These are phyloP conservation scores for Aspergillus transmontanensis DNA, from an alignment of 2,329 filamentous ascomycete genomes.

Conservation along the genomic window DNA sequence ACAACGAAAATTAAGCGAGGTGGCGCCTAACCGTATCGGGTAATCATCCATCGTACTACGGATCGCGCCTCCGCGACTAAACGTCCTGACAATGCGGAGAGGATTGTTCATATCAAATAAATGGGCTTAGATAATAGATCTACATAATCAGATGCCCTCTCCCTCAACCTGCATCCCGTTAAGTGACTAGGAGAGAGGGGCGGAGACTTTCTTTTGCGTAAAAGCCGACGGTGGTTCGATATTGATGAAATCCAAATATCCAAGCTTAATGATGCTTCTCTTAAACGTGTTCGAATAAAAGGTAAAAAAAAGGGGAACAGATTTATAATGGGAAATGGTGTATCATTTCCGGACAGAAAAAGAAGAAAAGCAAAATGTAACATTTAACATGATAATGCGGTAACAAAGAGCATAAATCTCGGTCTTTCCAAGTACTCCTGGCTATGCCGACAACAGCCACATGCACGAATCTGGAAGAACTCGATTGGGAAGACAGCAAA, in stretches of 20 bases:
- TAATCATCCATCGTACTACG: slow-evolving; percentile 17
- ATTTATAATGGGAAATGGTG: slow-evolving; percentile 13
- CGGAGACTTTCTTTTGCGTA: not conserved
- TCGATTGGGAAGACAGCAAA: slow-evolving; percentile 13
- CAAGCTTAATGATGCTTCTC: slow-evolving; percentile 25
- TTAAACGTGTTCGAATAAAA: slow-evolving; percentile 10
- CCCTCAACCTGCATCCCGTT: not conserved
- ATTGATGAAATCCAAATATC: slow-evolving; percentile 17
- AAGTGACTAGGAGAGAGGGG: not conserved
- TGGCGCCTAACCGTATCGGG: slow-evolving; percentile 39
- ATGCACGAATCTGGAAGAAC: slow-evolving; percentile 16
- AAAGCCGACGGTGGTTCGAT: not conserved
- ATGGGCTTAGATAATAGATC: not conserved
- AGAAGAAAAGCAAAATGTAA: slow-evolving; percentile 18
- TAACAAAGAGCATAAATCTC: slow-evolving; percentile 23
- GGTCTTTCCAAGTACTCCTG: slow-evolving; percentile 36
- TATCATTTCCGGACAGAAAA: slow-evolving; percentile 17
- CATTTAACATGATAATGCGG: slow-evolving; percentile 8
- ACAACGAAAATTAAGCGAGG: slow-evolving; percentile 52
- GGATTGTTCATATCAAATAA: not conserved
- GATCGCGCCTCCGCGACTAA: slow-evolving; percentile 8
- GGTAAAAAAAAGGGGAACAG: slow-evolving; percentile 9
- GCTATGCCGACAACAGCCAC: slow-evolving; percentile 32
- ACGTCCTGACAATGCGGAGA: slow-evolving; percentile 5
- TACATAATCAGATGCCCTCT: not conserved